Evolutionary conservation across 257 asterid genomes (phyloP), one percentile per base, ranked within the genome.

Genomic region (Fraxinus pennsylvanica): DNA sequence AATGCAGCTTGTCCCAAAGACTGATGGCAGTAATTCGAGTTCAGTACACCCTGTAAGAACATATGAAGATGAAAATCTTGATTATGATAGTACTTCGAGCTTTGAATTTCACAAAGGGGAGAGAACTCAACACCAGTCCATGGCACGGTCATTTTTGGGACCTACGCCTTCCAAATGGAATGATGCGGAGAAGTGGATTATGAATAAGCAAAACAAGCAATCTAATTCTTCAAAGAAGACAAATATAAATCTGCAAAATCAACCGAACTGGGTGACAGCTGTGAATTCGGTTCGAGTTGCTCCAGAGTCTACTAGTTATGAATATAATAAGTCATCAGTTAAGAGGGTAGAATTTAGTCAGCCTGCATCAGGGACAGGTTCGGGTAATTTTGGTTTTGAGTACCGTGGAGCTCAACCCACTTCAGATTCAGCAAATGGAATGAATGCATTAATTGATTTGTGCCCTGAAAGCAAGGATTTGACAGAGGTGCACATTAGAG

Each of bases 151-250:
- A 35, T 85, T 90, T 41, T 82, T 96, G 0, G 88, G 97, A 75
- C 97, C 97, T 3, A 85, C 93, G 88, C 79, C 99, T 1, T 95
- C 99, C 10, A 95, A 95, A 87, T 95, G 98, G 99, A 89, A 95
- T 52, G 98, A 95, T 75, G 99, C 98, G 1, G 98, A 95, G 91
- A 93, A 95, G 88, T 95, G 99, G 99, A 95, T 95, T 75, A 87
- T 91, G 90, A 93, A 83, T 86, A 86, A 87, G 86, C 97, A 93
- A 68, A 91, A 80, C 72, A 72, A 77, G 76, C 96, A 82, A 41
- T 74, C 86, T 22, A 89, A 81, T 80, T 52, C 70, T 47, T 77
- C 93, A 9, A 95, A 91, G 86, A 93, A 88, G 84, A 25, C 70
- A 33, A 82, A 75, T 74, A 47, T 80, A 8, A 82, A 72, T 73